Conservation (phyloP, 345 rosid genomes). For the Heritiera fomes region DNA sequence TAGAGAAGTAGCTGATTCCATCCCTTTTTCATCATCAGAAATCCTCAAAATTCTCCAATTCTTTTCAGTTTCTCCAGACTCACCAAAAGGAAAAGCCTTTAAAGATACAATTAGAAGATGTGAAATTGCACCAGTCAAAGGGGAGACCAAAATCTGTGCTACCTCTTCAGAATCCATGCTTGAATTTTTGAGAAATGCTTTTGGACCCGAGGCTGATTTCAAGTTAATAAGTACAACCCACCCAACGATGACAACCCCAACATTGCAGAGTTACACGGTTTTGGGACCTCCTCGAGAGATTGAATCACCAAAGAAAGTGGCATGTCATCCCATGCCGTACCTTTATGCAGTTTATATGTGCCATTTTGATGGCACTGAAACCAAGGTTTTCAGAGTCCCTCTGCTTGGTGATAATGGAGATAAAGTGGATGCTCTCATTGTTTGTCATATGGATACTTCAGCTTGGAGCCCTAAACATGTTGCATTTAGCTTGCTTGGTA, state of each 20-base stretch:
- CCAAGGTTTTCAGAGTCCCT: constrained; percentile 13
- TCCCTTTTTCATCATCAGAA: constrained; percentile 26
- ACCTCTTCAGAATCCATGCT: constrained; percentile 33
- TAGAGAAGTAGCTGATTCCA: constrained; percentile 25
- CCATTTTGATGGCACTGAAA: constrained; percentile 19
- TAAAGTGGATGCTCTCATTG: constrained; percentile 36
- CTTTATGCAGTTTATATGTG: constrained; percentile 25
- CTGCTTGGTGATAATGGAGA: constrained; percentile 31
- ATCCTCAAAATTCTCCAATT: constrained; percentile 22
- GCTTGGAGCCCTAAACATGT: constrained; percentile 38
- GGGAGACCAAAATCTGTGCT: constrained; percentile 31
- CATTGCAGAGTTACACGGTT: constrained; percentile 24
- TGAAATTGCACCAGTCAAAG: constrained; percentile 19
- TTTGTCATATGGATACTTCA: constrained; percentile 55
- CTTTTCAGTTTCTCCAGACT: constrained; percentile 23
- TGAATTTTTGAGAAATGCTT: constrained; percentile 18
- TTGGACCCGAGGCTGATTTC: not conserved
- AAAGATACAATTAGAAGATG: constrained; percentile 25
- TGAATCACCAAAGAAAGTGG: constrained; percentile 24
- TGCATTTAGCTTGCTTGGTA: constrained; percentile 35
- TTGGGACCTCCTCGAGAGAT: constrained; percentile 17
- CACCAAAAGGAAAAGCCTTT: constrained; percentile 27
- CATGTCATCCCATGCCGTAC: constrained; percentile 27
- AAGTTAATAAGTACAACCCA: constrained; percentile 4
- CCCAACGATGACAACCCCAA: not conserved